Base-by-base conservation (phyloP, 345 rosid species). In the Aurinia saxatilis region DNA sequence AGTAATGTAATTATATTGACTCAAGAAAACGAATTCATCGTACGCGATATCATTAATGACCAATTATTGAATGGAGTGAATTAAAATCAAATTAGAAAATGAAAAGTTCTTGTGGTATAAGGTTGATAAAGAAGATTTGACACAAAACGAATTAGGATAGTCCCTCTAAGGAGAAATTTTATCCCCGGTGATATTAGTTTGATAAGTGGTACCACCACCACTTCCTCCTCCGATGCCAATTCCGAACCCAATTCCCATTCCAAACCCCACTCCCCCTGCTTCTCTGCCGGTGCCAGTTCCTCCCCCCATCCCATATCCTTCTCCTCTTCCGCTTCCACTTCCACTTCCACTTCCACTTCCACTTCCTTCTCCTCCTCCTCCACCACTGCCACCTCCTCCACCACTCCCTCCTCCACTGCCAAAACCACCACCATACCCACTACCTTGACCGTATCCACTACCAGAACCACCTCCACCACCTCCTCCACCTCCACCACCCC, bases 381-480 rank as follows among this genome's bases (percentile, higher is more conserved):
- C 76, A 0, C 63, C 51, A 0, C 76, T 73, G 0, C 79, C 79
- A 10, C 51, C 38, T 0, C 74, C 63, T 6, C 57, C 25, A 0
- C 81, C 85, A 4, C 52, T 39, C 0, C 73, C 75, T 40, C 41
- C 49, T 2, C 70, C 71, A 6, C 13, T 63, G 4, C 54, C 78
- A 7, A 50, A 25, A 14, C 75, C 25, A 31, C 40, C 69, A 27
- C 79, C 79, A 37, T 45, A 55, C 21, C 81, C 81, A 48, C 50
- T 70, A 4, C 76, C 79, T 13, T 65, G 67, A 31, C 80, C 82
- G 50, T 33, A 61, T 14, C 76, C 78, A 35, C 29, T 57, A 7
- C 77, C 76, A 19, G 25, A 50, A 33, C 79, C 33, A 0, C 73
- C 68, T 3, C 72, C 85, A 0, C 67, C 68, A 1, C 55, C 70